These are phyloP conservation scores for Aspergillus alliaceus DNA, from an alignment of 2,329 filamentous ascomycete species.

Conservation along the genomic window DNA sequence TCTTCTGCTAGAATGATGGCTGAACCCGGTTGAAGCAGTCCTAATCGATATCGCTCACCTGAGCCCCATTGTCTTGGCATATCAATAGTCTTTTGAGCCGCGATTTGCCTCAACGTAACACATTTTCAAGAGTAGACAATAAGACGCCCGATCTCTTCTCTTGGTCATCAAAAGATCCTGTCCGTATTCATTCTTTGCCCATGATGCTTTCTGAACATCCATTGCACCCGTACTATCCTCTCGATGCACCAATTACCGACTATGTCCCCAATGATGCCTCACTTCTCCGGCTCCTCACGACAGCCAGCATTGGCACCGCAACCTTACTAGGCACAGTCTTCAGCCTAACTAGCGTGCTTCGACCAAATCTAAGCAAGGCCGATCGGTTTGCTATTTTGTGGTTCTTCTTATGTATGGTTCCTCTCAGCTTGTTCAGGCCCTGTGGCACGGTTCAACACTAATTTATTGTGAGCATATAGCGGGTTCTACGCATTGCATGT, in stretches of 20 bases:
- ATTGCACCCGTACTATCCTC: conserved; percentile 70
- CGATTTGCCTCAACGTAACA: no score
- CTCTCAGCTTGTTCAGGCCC: not conserved
- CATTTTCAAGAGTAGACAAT: no score
- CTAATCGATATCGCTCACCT: no score
- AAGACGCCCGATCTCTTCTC: no score
- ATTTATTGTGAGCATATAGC: conserved; percentile 25
- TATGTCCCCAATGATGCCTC: conserved; percentile 67
- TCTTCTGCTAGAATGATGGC: no score
- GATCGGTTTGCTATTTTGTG: conserved; percentile 67
- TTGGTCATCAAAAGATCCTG: no score
- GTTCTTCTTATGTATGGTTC: conserved; percentile 67
- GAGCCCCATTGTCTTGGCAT: not conserved
- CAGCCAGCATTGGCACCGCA: conserved; percentile 59
- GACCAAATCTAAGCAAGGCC: conserved; percentile 52
- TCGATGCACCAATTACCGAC: conserved; percentile 59
- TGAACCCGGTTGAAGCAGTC: no score
- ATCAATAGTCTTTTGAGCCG: not conserved
- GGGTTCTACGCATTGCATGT: conserved; percentile 68
- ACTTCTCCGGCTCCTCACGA: conserved; percentile 58
- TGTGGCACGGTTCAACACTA: not conserved
- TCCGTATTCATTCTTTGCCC: not conserved
- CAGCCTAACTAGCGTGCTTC: conserved; percentile 51
- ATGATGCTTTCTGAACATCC: conserved; percentile 4
- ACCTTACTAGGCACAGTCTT: conserved; percentile 60